These are phyloP conservation scores for Polytrichum commune DNA, from an alignment of 225 moss, liverwort and hornwort species.

Conservation along the genomic window DNA sequence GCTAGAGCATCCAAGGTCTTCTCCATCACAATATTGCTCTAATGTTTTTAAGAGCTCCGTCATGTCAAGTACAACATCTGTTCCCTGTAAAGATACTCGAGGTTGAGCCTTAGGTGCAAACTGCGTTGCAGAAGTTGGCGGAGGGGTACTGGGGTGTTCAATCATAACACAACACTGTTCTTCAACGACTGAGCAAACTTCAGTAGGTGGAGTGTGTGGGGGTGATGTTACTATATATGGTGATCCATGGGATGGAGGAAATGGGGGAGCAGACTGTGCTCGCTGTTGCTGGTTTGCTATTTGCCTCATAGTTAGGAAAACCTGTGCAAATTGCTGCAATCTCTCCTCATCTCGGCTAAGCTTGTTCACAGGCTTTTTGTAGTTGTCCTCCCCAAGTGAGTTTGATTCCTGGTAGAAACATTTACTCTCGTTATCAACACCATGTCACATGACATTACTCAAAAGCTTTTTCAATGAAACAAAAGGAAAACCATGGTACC, in stretches of 20 bases:
- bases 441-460: neutral
- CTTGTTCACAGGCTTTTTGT: conserved; percentile 19
- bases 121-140: conserved; percentile 9
- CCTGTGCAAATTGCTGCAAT: conserved; percentile 74
- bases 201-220: conserved; percentile 2
- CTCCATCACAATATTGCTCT: conserved; percentile 49
- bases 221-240: conserved; percentile 2
- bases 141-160: conserved; percentile 6
- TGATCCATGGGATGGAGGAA: conserved; percentile 45
- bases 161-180: conserved; percentile 4
- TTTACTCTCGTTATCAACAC: neutral
- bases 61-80: conserved; percentile 79
- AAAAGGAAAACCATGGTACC: conserved; percentile 4
- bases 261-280: conserved; percentile 72
- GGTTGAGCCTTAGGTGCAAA: conserved; percentile 2
- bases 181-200: neutral
- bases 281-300: conserved; percentile 72
- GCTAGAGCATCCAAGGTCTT: conserved; percentile 35
- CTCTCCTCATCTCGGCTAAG: conserved; percentile 48
- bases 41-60: conserved; percentile 51
- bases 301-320: conserved; percentile 66
- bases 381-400: conserved; percentile 1
- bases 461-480: conserved; percentile 1
- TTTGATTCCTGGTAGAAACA: conserved; percentile 14
- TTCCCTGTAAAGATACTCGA: conserved; percentile 9